A percentile compares a stretch with the other conserved stretches of the same genome.
Evolutionary conservation across 139 green algal genomes (phyloP).

Genomic region (Tetraselmis striata): DNA sequence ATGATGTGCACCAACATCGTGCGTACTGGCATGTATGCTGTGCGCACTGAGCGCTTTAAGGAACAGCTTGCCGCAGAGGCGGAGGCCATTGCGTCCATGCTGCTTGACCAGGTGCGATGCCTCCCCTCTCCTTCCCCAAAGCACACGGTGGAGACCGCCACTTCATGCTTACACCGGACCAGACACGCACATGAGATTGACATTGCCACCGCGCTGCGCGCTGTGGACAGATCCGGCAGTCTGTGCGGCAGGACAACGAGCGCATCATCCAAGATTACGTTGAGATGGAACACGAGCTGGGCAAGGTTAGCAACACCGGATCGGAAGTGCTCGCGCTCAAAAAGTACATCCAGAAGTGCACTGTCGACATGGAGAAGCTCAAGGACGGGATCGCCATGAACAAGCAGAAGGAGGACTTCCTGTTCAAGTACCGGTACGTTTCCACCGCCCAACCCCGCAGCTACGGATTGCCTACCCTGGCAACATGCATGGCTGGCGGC

Average conservation of each 20-base stretch:
- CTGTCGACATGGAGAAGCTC: conserved; percentile 42
- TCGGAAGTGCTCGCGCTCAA: conserved; percentile 66
- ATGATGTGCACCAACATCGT: conserved; percentile 45
- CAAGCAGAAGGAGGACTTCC: conserved; percentile 37
- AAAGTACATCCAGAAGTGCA: conserved; percentile 51
- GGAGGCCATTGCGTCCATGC: conserved; percentile 28
- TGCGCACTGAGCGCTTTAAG: conserved; percentile 50
- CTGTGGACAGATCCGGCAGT: neutral
- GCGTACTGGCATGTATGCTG: conserved; percentile 52
- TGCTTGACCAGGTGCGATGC: conserved; percentile 46
- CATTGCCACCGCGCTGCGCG: too few species aligned
- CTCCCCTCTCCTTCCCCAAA: too few species aligned
- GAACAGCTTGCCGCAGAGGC: conserved; percentile 41
- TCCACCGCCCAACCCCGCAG: neutral
- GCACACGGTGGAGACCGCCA: too few species aligned
- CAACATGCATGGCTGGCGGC: too few species aligned
- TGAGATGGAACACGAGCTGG: conserved; percentile 48
- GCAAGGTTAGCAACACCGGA: conserved; percentile 37
- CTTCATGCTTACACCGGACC: too few species aligned
- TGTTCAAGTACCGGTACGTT: conserved; percentile 19
- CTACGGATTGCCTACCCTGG: too few species aligned
- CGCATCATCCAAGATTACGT: conserved; percentile 52
- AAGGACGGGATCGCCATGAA: conserved; percentile 41
- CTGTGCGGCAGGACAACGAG: conserved; percentile 33
- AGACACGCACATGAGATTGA: too few species aligned